Evolutionary conservation across 2,329 filamentous ascomycete species (phyloP).

Genomic region (Leptographium flavum): DNA sequence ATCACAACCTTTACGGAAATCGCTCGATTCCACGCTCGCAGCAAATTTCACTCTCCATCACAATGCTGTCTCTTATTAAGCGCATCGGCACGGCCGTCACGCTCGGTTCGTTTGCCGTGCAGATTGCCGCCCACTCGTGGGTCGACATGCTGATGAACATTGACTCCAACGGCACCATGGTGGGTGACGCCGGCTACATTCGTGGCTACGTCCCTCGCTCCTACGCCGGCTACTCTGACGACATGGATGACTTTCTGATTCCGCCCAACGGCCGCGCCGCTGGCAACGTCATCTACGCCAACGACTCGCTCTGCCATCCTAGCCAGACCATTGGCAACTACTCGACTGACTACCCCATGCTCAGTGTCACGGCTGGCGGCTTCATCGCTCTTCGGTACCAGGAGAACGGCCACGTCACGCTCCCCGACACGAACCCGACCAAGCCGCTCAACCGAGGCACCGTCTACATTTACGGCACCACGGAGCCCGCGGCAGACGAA

Average conservation of each 20-base stretch:
- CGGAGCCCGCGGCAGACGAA: conserved; percentile 36
- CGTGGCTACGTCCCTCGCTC: conserved; percentile 52
- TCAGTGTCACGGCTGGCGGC: conserved; percentile 46
- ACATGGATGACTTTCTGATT: conserved; percentile 46
- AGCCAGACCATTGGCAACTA: conserved; percentile 47
- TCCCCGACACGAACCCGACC: conserved; percentile 36
- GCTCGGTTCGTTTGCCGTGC: conserved; percentile 1
- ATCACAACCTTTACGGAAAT: too few relatives aligned
- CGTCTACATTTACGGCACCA: conserved; percentile 63
- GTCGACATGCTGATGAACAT: conserved; percentile 63
- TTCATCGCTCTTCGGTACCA: conserved; percentile 52
- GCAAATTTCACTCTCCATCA: too few relatives aligned
- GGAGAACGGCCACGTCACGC: conserved; percentile 65
- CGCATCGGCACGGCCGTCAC: not conserved
- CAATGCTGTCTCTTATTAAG: conserved; percentile 1
- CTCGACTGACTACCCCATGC: conserved; percentile 43
- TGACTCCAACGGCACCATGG: conserved; percentile 57
- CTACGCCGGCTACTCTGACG: conserved; percentile 40
- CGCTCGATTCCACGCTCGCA: not conserved
- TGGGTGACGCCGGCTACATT: conserved; percentile 58
- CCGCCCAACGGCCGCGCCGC: conserved; percentile 35
- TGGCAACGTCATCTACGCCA: conserved; percentile 30
- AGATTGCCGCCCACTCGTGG: conserved; percentile 57
- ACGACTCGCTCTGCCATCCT: conserved; percentile 48
- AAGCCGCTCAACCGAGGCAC: conserved; percentile 55